Base-by-base conservation (phyloP, 2,329 filamentous ascomycete genomes). In the Scedosporium dehoogii region DNA sequence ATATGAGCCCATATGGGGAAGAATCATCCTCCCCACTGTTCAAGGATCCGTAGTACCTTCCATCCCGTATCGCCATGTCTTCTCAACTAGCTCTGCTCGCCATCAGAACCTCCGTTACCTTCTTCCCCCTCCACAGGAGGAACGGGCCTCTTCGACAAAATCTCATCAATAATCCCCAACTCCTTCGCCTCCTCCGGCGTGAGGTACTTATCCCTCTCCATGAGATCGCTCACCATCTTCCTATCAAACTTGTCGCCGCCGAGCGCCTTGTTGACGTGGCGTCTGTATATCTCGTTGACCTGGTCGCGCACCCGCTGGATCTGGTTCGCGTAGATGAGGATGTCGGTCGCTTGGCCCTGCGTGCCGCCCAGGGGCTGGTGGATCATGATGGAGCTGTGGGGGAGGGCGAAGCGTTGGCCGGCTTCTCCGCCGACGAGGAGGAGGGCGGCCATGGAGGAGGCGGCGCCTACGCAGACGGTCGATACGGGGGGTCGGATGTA, bases 161-260 rank as follows among this genome's bases (percentile, higher is more conserved):
- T 92, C 76, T 93, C 87, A 73, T 99, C 94, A 65, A 99, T 86
- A 68, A 99, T 90, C 0, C 94, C 94, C 74, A 96, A 83, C 59
- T 96, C 91, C 69, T 91, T 79, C 7, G 94, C 94, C 78, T 99
- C 92, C 56, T 91, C 79, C 0, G 92, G 92, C 62, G 88, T 89
- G 82, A 99, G 83, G 69, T 97, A 97, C 71, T 94, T 94, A 74
- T 99, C 94, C 63, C 94, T 81, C 79, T 99, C 94, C 93, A 99
- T 97, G 73, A 97, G 83, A 72, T 88, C 91, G 74, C 94, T 93
- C 70, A 99, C 89, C 5, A 55, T 59, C 70, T 96, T 89, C 58
- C 92, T 87, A 42, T 96, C 70, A 41, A 81, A 86, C 74, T 91
- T 90, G 23, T 96, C 90, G 64, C 89, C 72, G 1, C 84, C 87